phyloP scores from a whole-genome alignment of 768 basidiomycete genomes.

The Trametes gibbosa region DNA sequence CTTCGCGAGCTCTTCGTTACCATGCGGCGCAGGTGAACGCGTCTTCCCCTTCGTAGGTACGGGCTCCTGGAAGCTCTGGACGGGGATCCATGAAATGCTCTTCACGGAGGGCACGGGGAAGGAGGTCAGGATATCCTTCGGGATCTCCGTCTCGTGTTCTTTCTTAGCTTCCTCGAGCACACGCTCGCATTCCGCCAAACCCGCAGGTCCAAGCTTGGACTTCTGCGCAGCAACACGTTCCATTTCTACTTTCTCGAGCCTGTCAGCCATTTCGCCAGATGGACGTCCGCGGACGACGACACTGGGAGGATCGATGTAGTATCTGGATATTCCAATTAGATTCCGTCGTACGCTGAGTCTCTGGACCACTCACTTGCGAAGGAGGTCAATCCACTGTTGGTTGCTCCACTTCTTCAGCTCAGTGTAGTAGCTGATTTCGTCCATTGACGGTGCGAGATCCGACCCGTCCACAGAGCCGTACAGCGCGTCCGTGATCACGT shows the following conservation, averaged over 20 bases:
- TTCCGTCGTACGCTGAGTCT: not conserved
- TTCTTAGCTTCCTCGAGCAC: slow-evolving; percentile 80
- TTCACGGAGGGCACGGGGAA: slow-evolving; percentile 93
- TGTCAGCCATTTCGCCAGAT: slow-evolving; percentile 77
- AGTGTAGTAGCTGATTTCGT: slow-evolving; percentile 74
- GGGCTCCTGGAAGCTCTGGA: slow-evolving; percentile 61
- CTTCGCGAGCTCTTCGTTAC: slow-evolving; percentile 47
- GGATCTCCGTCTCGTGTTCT: slow-evolving; percentile 83
- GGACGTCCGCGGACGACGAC: slow-evolving; percentile 86
- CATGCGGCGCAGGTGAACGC: slow-evolving; percentile 24
- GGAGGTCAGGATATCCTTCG: slow-evolving; percentile 69
- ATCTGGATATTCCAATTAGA: slow-evolving; percentile 45
- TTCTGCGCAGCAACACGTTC: slow-evolving; percentile 70
- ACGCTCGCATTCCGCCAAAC: slow-evolving; percentile 65
- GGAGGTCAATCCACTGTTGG: slow-evolving; percentile 71
- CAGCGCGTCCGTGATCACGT: slow-evolving; percentile 79
- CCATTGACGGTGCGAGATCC: slow-evolving; percentile 67
- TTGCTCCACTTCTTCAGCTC: slow-evolving; percentile 68
- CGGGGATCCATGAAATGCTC: slow-evolving; percentile 89
- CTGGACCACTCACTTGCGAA: slow-evolving; percentile 58
- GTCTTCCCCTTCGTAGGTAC: slow-evolving; percentile 43
- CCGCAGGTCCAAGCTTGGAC: slow-evolving; percentile 70
- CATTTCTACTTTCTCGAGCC: slow-evolving; percentile 80
- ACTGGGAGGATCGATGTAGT: slow-evolving; percentile 69
- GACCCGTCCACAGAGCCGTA: slow-evolving; percentile 85